phyloP scores from a whole-genome alignment of 2,329 filamentous ascomycete species.

The Lachnellula occidentalis region DNA sequence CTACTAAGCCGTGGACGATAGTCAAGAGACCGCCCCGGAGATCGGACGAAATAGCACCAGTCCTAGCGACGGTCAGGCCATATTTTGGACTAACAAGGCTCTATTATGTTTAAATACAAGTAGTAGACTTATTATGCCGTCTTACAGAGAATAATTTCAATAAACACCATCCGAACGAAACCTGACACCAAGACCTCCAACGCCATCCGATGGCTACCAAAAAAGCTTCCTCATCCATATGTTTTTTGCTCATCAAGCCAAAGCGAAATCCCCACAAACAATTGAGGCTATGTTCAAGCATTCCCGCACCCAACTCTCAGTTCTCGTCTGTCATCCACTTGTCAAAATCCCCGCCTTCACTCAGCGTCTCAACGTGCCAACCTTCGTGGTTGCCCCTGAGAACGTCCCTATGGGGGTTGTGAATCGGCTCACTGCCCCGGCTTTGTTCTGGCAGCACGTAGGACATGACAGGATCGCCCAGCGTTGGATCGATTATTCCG shows the following conservation, averaged over 20 bases:
- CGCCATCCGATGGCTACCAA: constrained; percentile 9
- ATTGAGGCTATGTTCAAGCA: not conserved
- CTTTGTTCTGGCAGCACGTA: constrained; percentile 22
- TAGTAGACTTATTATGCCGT: not conserved
- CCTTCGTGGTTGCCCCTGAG: constrained; percentile 27
- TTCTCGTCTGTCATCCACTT: constrained; percentile 28
- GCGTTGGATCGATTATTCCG: constrained; percentile 8
- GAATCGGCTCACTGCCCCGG: constrained; percentile 21
- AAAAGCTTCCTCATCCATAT: constrained; percentile 8
- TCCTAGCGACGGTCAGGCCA: not conserved
- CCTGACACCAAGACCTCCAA: constrained; percentile 9
- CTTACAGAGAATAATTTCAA: constrained; percentile 1
- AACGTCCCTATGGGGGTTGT: constrained; percentile 28
- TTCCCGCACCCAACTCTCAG: not conserved
- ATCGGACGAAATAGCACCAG: not conserved
- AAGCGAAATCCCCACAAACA: not conserved
- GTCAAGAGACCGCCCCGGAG: not conserved
- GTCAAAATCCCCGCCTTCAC: constrained; percentile 29
- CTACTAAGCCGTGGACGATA: not conserved
- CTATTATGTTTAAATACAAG: constrained; percentile 10
- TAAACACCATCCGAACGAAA: not conserved
- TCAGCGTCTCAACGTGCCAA: constrained; percentile 29
- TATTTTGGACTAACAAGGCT: not conserved
- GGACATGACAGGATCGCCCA: constrained; percentile 16
- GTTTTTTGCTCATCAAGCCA: constrained; percentile 1